These are phyloP conservation scores for Monilinia fructicola DNA, from an alignment of 2,329 filamentous ascomycete species.

Conservation along the genomic window DNA sequence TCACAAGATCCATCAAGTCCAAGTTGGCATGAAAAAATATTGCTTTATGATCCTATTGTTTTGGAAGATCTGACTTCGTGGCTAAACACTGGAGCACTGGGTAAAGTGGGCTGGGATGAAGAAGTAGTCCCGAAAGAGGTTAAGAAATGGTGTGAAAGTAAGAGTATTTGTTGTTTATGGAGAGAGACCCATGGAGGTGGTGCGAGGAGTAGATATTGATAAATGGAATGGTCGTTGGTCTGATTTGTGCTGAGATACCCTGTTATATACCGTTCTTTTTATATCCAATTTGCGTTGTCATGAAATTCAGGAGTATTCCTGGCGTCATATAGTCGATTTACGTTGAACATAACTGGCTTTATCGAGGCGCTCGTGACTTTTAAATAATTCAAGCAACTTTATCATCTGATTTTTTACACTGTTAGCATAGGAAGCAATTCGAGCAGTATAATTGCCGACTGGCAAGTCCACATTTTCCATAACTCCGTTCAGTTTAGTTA, in stretches of 20 bases:
- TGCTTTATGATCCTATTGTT: constrained; percentile 88
- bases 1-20: constrained; percentile 52
- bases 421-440: no score
- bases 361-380: no score
- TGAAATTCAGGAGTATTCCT: not conserved
- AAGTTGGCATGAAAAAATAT: constrained; percentile 88
- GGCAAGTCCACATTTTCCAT: no score
- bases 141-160: constrained; percentile 86
- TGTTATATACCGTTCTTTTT: not conserved
- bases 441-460: no score
- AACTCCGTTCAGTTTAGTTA: no score
- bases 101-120: constrained; percentile 61
- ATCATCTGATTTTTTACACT: no score
- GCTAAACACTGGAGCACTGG: constrained; percentile 72
- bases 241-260: not conserved
- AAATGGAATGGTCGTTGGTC: not conserved
- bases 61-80: constrained; percentile 82
- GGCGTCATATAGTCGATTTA: no score
- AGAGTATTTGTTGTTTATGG: constrained; percentile 82
- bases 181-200: constrained; percentile 42
- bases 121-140: constrained; percentile 66
- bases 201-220: constrained; percentile 36
- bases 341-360: no score
- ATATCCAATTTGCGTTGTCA: not conserved
- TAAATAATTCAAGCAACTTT: no score